Conservation (phyloP, 108 stramenopile species). For the Fragilariopsis cylindrus region DNA sequence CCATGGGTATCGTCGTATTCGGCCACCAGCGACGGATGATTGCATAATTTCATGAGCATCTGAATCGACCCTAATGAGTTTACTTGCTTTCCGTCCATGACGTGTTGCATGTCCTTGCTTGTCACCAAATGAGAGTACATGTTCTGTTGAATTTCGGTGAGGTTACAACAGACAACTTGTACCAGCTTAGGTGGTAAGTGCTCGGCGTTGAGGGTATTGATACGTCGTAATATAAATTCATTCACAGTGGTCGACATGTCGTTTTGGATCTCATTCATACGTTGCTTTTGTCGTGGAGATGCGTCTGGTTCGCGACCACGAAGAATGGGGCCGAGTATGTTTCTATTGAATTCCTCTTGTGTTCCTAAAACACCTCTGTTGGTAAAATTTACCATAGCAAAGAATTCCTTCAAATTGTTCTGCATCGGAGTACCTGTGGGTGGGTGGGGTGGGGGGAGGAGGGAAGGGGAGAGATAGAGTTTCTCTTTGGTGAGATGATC, state of each 20-base stretch:
- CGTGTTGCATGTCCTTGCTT: conserved; percentile 93
- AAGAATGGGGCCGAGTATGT: conserved; percentile 83
- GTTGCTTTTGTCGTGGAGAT: conserved; percentile 75
- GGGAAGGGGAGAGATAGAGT: too few species aligned
- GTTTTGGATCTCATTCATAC: conserved; percentile 85
- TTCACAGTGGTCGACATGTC: conserved; percentile 92
- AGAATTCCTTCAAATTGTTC: conserved; percentile 95
- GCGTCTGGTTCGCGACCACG: conserved; percentile 97
- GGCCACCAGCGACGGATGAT: conserved; percentile 89
- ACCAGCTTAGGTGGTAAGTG: conserved; percentile 98
- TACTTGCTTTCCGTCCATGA: conserved; percentile 95
- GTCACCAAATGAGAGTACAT: conserved; percentile 94
- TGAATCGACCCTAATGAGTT: conserved; percentile 94
- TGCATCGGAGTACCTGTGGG: conserved; percentile 6
- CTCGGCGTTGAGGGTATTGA: conserved; percentile 96
- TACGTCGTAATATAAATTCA: conserved; percentile 94
- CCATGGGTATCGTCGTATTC: conserved; percentile 58
- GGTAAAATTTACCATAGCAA: conserved; percentile 97
- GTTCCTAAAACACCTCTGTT: conserved; percentile 92
- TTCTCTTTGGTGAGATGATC: too few species aligned
- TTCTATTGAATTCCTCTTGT: conserved; percentile 81
- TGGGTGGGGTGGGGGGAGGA: too few species aligned
- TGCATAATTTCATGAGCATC: conserved; percentile 95
- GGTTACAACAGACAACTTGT: conserved; percentile 96
- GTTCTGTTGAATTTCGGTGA: conserved; percentile 92